These are phyloP conservation scores for Teunomyces panamensis DNA, from an alignment of 805 yeast species.

Conservation along the genomic window DNA sequence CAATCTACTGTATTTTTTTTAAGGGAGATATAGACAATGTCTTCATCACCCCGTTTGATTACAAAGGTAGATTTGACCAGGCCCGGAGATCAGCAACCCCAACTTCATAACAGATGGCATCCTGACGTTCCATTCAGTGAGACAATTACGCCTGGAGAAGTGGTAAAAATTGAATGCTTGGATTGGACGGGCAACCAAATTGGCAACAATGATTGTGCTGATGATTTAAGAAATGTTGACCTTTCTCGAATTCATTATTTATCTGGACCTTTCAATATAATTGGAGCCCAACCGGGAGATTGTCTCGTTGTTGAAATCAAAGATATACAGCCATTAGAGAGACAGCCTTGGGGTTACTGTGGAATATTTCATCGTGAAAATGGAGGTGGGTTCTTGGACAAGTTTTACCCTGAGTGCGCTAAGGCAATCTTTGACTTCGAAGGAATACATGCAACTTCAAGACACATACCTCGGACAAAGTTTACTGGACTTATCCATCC, in stretches of 20 bases:
- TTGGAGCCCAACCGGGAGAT: constrained; percentile 48
- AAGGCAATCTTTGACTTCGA: constrained; percentile 53
- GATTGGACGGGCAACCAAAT: constrained; percentile 58
- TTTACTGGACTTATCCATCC: constrained; percentile 53
- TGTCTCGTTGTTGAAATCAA: constrained; percentile 47
- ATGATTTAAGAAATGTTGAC: constrained; percentile 46
- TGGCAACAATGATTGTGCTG: constrained; percentile 45
- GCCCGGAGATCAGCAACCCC: constrained; percentile 47
- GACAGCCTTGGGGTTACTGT: constrained; percentile 54
- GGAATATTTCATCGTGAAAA: constrained; percentile 48
- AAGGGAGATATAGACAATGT: constrained; percentile 17
- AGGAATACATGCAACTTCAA: constrained; percentile 47
- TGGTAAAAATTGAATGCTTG: constrained; percentile 47
- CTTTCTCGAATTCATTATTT: constrained; percentile 45
- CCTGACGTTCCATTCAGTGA: constrained; percentile 46
- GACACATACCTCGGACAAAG: constrained; percentile 49
- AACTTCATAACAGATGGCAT: constrained; percentile 53
- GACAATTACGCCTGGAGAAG: constrained; percentile 40
- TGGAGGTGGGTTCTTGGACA: constrained; percentile 51
- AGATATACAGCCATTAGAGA: constrained; percentile 50
- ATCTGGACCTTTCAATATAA: constrained; percentile 47
- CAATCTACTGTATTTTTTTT: too few relatives aligned
- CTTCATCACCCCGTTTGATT: constrained; percentile 9
- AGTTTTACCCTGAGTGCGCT: constrained; percentile 49
- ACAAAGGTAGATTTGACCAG: constrained; percentile 40